Evolutionary conservation across 1,284 basidiomycete genomes (phyloP), one percentile per base, ranked within the genome.

Genomic region (Cryptococcus maquisensis): DNA sequence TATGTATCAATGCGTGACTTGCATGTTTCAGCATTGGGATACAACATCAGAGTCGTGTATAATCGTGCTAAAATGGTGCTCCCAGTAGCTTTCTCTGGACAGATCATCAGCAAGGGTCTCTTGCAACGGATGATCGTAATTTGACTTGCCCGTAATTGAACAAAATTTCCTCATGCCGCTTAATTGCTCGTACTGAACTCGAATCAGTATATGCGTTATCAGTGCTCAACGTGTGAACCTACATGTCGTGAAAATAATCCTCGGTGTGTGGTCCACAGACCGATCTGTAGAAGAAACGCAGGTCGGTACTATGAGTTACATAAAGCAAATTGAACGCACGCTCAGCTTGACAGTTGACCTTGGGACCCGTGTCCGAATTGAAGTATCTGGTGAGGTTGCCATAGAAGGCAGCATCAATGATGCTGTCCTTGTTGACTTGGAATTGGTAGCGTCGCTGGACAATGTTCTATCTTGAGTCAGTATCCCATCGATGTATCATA

Each of bases 71-170:
- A n/a, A n/a, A 44, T 44, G 43, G 24, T 44, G 18, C 18, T 20
- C 24, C 43, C 43, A 44, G 15, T 20, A 48, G n/a, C 36, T 18
- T 4, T 48, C 36, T 20, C 47, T 48, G 28, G 5, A 36, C 10
- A 48, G 36, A 18, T n/a, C 18, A 32, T 48, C 47, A 48, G 47
- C 35, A 32, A n/a, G n/a, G n/a, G n/a, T n/a, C n/a, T n/a, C n/a
- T n/a, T n/a, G n/a, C n/a, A n/a, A n/a, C n/a, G n/a, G n/a, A n/a
- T n/a, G n/a, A n/a, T n/a, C n/a, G n/a, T n/a, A n/a, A n/a, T n/a
- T n/a, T 16, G 15, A 49, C 59, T 47, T 41, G 59, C 61, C 60
- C 63, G 38, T 62, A 62, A 42, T 59, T 45, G 49, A 64, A 59
- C 23, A 53, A 24, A 2, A 62, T 32, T 38, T 64, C 63, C 39